These are phyloP conservation scores for Sarocladium kiliense DNA, from an alignment of 2,329 filamentous ascomycete genomes.

Conservation along the genomic window DNA sequence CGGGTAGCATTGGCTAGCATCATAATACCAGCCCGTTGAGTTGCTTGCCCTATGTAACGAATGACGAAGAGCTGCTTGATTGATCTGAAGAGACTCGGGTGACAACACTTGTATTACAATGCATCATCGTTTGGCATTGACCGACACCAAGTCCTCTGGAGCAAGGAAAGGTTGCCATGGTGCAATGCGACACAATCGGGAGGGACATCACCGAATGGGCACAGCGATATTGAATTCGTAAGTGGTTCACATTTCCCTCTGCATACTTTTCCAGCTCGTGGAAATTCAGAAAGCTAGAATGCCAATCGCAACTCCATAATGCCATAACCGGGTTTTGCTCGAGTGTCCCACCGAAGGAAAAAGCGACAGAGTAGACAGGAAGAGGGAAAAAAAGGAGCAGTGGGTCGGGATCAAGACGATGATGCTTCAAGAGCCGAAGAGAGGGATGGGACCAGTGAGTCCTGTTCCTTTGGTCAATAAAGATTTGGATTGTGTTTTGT, in stretches of 20 bases:
- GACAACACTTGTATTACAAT: too few relatives aligned
- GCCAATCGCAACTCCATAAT: slow-evolving; percentile 42
- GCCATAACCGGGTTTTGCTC: slow-evolving; percentile 35
- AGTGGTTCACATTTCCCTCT: slow-evolving; percentile 28
- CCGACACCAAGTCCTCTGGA: too few relatives aligned
- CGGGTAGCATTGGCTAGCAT: background rate
- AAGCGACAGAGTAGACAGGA: slow-evolving; percentile 13
- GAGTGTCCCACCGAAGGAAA: slow-evolving; percentile 23
- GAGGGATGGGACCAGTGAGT: background rate
- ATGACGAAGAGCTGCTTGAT: background rate
- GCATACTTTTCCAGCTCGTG: slow-evolving; percentile 29
- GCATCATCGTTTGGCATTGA: too few relatives aligned
- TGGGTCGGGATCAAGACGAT: background rate
- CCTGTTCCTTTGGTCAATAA: slow-evolving; percentile 18
- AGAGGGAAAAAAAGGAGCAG: background rate
- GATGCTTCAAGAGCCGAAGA: background rate
- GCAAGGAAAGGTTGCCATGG: too few relatives aligned
- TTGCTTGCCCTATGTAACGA: background rate
- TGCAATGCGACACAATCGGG: too few relatives aligned
- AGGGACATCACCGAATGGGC: too few relatives aligned
- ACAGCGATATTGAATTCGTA: background rate
- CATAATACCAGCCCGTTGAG: background rate
- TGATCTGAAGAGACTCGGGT: too few relatives aligned
- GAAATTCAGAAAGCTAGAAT: slow-evolving; percentile 33
- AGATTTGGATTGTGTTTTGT: slow-evolving; percentile 4